These are phyloP conservation scores for Melianthus villosus DNA, from an alignment of 441 rosid species.

Conservation along the genomic window DNA sequence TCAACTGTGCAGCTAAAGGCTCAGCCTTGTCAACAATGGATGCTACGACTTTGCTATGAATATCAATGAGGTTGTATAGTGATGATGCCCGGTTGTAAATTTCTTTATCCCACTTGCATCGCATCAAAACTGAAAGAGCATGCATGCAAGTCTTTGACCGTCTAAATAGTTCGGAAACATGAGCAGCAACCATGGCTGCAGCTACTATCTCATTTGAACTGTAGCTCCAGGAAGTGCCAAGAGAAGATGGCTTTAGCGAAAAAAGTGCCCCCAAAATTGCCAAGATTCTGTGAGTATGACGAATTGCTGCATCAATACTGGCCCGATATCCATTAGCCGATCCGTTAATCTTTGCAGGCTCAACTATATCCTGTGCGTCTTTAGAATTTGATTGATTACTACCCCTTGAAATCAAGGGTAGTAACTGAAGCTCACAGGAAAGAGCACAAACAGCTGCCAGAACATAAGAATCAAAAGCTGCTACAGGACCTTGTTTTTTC, in stretches of 20 bases:
- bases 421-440: conserved; percentile 88
- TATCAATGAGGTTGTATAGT: conserved; percentile 76
- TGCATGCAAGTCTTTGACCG: conserved; percentile 86
- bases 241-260: conserved; percentile 87
- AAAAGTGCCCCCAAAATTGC: conserved; percentile 88
- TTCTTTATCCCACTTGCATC: conserved; percentile 89
- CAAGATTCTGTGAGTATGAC: conserved; percentile 83
- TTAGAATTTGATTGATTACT: conserved; percentile 28
- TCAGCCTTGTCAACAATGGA: conserved; percentile 92
- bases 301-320: conserved; percentile 58
- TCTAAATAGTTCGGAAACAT: conserved; percentile 83
- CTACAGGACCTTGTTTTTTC: conserved; percentile 88
- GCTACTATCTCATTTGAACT: conserved; percentile 96
- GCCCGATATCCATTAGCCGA: conserved; percentile 36
- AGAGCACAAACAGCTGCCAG: conserved; percentile 97
- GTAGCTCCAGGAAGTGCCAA: conserved; percentile 92
- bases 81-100: conserved; percentile 75
- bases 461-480: conserved; percentile 94
- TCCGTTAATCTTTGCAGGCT: conserved; percentile 48
- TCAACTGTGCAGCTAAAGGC: conserved; percentile 66
- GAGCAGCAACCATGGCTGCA: conserved; percentile 99
- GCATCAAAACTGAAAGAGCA: conserved; percentile 71
- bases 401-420: conserved; percentile 59
- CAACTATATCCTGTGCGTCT: conserved; percentile 19
- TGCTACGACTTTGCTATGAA: conserved; percentile 90